Conservation (phyloP, 2,329 filamentous ascomycete species). For the Claviceps pazoutovae region DNA sequence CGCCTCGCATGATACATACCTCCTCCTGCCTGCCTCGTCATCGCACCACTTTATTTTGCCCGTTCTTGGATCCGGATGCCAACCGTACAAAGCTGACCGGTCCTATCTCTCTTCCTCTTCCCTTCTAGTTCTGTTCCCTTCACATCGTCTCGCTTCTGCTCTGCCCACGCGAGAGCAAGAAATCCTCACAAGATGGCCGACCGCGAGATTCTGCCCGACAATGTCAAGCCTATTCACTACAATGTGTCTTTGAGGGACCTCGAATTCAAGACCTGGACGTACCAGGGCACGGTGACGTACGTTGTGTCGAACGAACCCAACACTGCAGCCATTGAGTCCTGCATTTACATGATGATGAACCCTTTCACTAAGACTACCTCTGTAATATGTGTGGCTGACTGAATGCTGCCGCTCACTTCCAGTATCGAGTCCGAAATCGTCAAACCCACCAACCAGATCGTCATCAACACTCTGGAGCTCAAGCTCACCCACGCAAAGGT, state of each 20-base stretch:
- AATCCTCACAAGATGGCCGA: slow-evolving; percentile 34
- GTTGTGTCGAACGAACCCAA: slow-evolving; percentile 9
- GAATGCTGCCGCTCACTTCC: too few species aligned
- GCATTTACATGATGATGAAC: too few species aligned
- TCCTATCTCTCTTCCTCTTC: background rate
- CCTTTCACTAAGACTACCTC: background rate
- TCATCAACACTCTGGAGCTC: slow-evolving; percentile 75
- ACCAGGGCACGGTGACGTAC: slow-evolving; percentile 63
- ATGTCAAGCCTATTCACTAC: slow-evolving; percentile 76
- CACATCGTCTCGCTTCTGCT: slow-evolving; percentile 19
- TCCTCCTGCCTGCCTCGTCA: too few species aligned
- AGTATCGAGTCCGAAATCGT: slow-evolving; percentile 64
- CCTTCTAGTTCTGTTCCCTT: slow-evolving; percentile 9
- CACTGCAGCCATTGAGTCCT: background rate
- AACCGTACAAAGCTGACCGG: background rate
- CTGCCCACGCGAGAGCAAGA: slow-evolving; percentile 21
- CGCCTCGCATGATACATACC: background rate
- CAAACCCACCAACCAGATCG: slow-evolving; percentile 59
- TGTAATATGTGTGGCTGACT: too few species aligned
- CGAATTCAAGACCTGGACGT: slow-evolving; percentile 61
- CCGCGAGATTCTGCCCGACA: slow-evolving; percentile 47
- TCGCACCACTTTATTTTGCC: too few species aligned
- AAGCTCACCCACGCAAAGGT: slow-evolving; percentile 56
- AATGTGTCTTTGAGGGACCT: slow-evolving; percentile 67
- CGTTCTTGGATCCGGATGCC: background rate